Evolutionary conservation across 2,329 filamentous ascomycete genomes (phyloP).

Genomic region (Trichoderma endophyticum): DNA sequence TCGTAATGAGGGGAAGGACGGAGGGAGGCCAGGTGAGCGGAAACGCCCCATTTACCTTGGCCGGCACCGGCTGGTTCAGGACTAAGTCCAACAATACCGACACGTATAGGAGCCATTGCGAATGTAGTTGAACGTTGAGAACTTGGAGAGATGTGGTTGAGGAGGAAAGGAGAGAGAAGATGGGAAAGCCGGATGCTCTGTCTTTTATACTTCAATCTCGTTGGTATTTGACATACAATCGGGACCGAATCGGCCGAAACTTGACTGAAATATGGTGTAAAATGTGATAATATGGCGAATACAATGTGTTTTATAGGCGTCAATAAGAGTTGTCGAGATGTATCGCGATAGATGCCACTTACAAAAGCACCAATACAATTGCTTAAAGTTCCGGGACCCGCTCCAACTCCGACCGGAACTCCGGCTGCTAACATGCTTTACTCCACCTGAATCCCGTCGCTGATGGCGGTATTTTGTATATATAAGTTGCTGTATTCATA

Average conservation of each 20-base stretch:
- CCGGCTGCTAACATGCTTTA: background rate
- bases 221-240: background rate
- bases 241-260: background rate
- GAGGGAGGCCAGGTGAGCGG: conserved; percentile 47
- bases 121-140: background rate
- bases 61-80: background rate
- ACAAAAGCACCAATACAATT: background rate
- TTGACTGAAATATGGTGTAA: background rate
- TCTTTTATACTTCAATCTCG: background rate
- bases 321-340: background rate
- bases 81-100: conserved; percentile 23
- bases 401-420: background rate
- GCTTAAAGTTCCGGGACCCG: background rate
- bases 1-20: conserved; percentile 37
- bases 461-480: background rate
- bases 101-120: conserved; percentile 23
- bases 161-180: background rate
- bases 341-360: background rate
- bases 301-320: background rate
- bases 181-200: no score
- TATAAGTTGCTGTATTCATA: background rate
- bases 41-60: conserved; percentile 45
- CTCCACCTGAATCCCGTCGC: background rate
- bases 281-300: background rate
- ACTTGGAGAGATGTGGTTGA: background rate